Percentiles rank a stretch among this genome's conserved stretches.
Evolutionary conservation across 2,329 filamentous ascomycete species (phyloP).

Genomic region (Zopfia rhizophila): DNA sequence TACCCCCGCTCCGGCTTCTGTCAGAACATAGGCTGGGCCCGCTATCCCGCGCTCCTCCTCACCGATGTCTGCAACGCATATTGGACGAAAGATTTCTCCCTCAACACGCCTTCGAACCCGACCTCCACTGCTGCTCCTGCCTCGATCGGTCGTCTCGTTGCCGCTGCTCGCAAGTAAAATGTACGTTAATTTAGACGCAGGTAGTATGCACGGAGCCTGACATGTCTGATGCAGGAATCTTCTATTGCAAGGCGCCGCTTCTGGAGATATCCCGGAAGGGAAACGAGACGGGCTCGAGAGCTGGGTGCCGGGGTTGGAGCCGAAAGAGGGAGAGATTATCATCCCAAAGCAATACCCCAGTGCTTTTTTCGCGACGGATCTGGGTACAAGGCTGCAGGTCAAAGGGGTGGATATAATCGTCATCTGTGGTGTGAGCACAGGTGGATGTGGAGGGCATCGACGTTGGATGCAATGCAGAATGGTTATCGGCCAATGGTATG

Average conservation of each 20-base stretch:
- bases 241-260: constrained; percentile 56
- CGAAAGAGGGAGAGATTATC: constrained; percentile 45
- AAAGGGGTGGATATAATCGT: constrained; percentile 57
- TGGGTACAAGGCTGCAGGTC: constrained; percentile 53
- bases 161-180: constrained; percentile 50
- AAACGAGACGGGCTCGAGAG: constrained; percentile 51
- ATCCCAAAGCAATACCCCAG: constrained; percentile 58
- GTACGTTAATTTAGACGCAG: constrained; percentile 57
- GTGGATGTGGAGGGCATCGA: constrained; percentile 58
- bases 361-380: constrained; percentile 59
- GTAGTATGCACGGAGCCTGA: constrained; percentile 56
- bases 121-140: constrained; percentile 49
- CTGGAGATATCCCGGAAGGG: constrained; percentile 56
- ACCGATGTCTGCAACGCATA: constrained; percentile 62
- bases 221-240: constrained; percentile 59
- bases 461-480: constrained; percentile 57
- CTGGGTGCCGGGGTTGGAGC: constrained; percentile 54
- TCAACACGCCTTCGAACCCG: constrained; percentile 54
- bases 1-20: constrained; percentile 52
- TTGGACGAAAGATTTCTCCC: constrained; percentile 55
- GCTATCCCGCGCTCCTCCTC: constrained; percentile 55
- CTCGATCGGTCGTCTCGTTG: constrained; percentile 54
- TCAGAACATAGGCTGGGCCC: constrained; percentile 58
- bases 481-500: constrained; percentile 59
- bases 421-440: constrained; percentile 60